phyloP scores from a whole-genome alignment of 257 asterid genomes.

The Nicotiana tabacum region DNA sequence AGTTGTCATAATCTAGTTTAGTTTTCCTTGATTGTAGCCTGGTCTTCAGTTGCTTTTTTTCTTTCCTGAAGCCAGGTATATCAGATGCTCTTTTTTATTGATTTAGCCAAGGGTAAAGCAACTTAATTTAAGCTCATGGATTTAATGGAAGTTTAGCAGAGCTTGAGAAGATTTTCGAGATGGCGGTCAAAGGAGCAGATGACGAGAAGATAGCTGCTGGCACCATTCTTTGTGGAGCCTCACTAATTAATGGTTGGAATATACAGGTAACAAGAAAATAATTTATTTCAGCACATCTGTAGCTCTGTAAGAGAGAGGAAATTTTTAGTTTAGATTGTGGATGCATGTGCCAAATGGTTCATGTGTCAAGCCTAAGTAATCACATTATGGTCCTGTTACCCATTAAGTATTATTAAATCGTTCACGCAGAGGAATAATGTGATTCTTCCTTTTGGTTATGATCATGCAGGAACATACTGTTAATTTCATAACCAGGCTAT shows the following conservation, averaged over 20 bases:
- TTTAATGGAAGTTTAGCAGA: constrained; percentile 96
- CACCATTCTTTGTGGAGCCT: constrained; percentile 84
- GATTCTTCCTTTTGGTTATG: constrained; percentile 16
- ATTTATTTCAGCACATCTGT: background rate
- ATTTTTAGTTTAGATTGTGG: background rate
- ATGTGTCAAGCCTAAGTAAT: background rate
- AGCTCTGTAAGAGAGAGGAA: background rate
- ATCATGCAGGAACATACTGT: constrained; percentile 77
- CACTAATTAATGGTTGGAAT: constrained; percentile 80
- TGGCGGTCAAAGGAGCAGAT: constrained; percentile 67
- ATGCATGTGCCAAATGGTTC: background rate
- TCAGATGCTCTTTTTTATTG: constrained; percentile 31
- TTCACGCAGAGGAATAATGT: background rate
- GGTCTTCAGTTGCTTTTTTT: constrained; percentile 24
- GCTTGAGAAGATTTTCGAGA: constrained; percentile 80
- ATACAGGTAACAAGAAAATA: constrained; percentile 56
- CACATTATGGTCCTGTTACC: background rate
- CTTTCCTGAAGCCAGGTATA: constrained; percentile 30
- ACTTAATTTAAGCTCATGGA: constrained; percentile 89
- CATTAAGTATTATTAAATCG: background rate
- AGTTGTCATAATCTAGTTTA: background rate
- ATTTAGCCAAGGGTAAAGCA: constrained; percentile 49
- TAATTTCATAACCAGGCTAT: constrained; percentile 72
- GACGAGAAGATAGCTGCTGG: constrained; percentile 87
- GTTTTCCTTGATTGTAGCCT: constrained; percentile 15